phyloP scores from a whole-genome alignment of 2,329 filamentous ascomycete genomes.

The Fusarium continuum region DNA sequence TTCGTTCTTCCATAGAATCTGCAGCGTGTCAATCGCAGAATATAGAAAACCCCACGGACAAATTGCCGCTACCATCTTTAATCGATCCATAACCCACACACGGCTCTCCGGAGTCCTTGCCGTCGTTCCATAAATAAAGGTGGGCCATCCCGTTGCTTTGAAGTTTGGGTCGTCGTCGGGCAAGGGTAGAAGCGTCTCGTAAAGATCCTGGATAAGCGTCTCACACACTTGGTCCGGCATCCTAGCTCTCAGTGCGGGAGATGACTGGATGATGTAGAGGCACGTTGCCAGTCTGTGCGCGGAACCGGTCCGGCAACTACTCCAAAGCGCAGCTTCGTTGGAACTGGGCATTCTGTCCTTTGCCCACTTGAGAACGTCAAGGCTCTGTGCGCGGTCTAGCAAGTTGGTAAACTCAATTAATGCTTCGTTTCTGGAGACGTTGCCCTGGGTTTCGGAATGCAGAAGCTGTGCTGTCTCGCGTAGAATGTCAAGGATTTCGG shows the following conservation, averaged over 20 bases:
- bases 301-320: constrained; percentile 51
- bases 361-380: constrained; percentile 55
- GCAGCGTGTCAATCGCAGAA: constrained; percentile 56
- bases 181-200: constrained; percentile 59
- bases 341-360: constrained; percentile 47
- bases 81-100: constrained; percentile 58
- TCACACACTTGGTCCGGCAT: constrained; percentile 35
- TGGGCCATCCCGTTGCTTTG: constrained; percentile 65
- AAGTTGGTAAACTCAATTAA: constrained; percentile 45
- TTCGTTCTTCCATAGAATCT: constrained; percentile 54
- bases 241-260: constrained; percentile 41
- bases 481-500: constrained; percentile 54
- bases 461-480: constrained; percentile 53
- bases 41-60: constrained; percentile 60
- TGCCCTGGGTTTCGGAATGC: constrained; percentile 40
- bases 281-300: constrained; percentile 56
- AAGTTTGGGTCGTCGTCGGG: constrained; percentile 60
- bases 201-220: constrained; percentile 55
- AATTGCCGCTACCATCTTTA: constrained; percentile 50
- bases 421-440: constrained; percentile 37
- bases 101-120: constrained; percentile 53
- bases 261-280: constrained; percentile 56
- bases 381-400: constrained; percentile 48
- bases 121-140: constrained; percentile 64
- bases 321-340: constrained; percentile 46